These are phyloP conservation scores for Boletus rufocinnamomeus DNA, from an alignment of 768 basidiomycete species.

Conservation along the genomic window DNA sequence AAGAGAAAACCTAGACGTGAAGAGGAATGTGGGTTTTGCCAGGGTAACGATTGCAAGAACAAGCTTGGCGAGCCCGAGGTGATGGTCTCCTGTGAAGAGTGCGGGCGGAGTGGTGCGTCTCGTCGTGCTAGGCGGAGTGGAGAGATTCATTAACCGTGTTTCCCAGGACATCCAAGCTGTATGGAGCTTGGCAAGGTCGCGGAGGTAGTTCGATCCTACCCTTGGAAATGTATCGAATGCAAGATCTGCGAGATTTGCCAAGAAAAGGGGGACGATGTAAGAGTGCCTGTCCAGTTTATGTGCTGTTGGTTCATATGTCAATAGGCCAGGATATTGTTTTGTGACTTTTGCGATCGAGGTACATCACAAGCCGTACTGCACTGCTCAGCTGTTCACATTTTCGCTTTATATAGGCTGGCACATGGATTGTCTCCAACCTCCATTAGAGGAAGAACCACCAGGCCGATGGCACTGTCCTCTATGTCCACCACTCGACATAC, in stretches of 20 bases:
- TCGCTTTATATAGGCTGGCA: slow-evolving; percentile 65
- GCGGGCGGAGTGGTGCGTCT: slow-evolving; percentile 76
- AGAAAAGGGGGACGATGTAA: slow-evolving; percentile 85
- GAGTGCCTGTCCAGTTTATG: slow-evolving; percentile 34
- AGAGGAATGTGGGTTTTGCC: slow-evolving; percentile 76
- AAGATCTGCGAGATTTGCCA: slow-evolving; percentile 89
- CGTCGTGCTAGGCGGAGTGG: background rate
- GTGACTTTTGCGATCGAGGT: slow-evolving; percentile 94
- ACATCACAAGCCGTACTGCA: slow-evolving; percentile 16
- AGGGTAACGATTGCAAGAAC: slow-evolving; percentile 63
- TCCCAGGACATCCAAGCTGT: slow-evolving; percentile 83
- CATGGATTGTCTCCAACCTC: slow-evolving; percentile 75
- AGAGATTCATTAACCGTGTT: slow-evolving; percentile 1
- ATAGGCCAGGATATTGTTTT: slow-evolving; percentile 82
- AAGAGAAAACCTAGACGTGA: slow-evolving; percentile 54
- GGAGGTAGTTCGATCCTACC: slow-evolving; percentile 65
- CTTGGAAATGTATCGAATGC: slow-evolving; percentile 90
- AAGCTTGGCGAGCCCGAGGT: slow-evolving; percentile 56
- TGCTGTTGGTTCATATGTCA: slow-evolving; percentile 20
- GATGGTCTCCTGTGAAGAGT: slow-evolving; percentile 80
- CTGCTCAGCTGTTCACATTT: slow-evolving; percentile 7
- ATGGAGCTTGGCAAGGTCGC: slow-evolving; percentile 62
- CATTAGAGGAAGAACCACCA: slow-evolving; percentile 67
- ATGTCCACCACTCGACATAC: slow-evolving; percentile 45
- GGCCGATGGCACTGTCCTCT: slow-evolving; percentile 78